Conservation (phyloP, 257 asterid genomes). For the Solanum etuberosum region DNA sequence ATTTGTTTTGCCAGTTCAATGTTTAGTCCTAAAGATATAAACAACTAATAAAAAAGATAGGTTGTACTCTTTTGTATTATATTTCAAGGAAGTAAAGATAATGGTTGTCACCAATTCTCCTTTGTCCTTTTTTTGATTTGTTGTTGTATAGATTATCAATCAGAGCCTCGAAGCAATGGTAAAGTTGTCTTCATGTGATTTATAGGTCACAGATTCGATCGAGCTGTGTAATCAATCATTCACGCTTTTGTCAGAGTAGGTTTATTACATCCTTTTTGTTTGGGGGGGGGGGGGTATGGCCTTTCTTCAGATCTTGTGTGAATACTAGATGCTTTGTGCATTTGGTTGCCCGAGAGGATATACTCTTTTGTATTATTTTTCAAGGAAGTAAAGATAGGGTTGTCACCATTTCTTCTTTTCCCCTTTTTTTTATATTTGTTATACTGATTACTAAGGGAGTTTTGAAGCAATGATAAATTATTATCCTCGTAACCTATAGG, state of each 20-base stretch:
- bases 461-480: too few species aligned
- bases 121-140: neutral
- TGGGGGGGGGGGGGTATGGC: neutral
- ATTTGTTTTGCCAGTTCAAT: neutral
- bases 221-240: neutral
- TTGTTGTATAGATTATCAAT: neutral
- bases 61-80: neutral
- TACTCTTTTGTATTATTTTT: neutral
- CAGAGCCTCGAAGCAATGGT: neutral
- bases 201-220: neutral
- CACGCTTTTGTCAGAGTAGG: neutral
- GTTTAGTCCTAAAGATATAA: neutral
- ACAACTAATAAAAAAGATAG: neutral
- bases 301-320: neutral
- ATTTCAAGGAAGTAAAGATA: neutral
- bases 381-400: neutral
- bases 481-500: neutral
- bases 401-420: neutral
- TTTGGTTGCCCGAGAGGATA: neutral
- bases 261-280: neutral
- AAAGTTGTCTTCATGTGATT: neutral
- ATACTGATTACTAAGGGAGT: neutral
- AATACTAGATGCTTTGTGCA: neutral
- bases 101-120: neutral
- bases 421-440: neutral